phyloP scores from a whole-genome alignment of 2,329 filamentous ascomycete species.

The Colletotrichum cereale region DNA sequence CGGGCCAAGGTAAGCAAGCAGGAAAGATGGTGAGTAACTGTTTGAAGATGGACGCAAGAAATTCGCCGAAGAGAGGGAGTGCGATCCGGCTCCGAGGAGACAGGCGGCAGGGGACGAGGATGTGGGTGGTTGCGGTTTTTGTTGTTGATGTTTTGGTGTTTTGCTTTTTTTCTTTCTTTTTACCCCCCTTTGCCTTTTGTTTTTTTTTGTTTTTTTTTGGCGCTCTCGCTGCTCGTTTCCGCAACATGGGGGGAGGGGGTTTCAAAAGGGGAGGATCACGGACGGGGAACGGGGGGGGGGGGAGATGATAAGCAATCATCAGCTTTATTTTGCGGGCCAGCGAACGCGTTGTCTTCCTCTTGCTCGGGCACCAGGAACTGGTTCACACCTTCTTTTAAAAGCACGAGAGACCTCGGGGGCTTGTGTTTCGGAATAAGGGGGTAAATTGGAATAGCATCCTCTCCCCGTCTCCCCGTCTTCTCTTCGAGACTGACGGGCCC shows the following conservation, averaged over 20 bases:
- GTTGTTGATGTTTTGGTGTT: constrained; percentile 29
- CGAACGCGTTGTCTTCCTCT: constrained; percentile 1
- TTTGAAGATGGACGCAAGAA: not conserved
- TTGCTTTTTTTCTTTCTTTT: constrained; percentile 19
- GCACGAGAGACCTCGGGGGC: not conserved
- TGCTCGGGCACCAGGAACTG: not conserved
- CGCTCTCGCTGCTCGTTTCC: constrained; percentile 8
- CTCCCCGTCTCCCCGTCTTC: constrained; percentile 15
- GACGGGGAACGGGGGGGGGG: not conserved
- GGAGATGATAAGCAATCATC: constrained; percentile 16
- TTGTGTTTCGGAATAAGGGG: not conserved
- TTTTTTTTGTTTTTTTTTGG: constrained; percentile 15
- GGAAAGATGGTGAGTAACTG: not conserved
- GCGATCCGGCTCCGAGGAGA: not conserved
- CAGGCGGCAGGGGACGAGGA: constrained; percentile 3
- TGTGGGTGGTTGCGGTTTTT: constrained; percentile 3
- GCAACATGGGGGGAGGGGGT: constrained; percentile 13
- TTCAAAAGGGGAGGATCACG: constrained; percentile 16
- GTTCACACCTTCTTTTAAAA: not conserved
- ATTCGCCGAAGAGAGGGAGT: not conserved
- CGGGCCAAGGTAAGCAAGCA: not conserved
- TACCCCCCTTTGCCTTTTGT: not conserved
- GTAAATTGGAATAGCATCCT: constrained; percentile 15
- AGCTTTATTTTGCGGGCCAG: constrained; percentile 27
- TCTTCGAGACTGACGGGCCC: constrained; percentile 22